Percentiles rank a stretch among this genome's conserved stretches.
phyloP scores from a whole-genome alignment of 495 filamentous ascomycete species.

The Aspergillus affinis region DNA sequence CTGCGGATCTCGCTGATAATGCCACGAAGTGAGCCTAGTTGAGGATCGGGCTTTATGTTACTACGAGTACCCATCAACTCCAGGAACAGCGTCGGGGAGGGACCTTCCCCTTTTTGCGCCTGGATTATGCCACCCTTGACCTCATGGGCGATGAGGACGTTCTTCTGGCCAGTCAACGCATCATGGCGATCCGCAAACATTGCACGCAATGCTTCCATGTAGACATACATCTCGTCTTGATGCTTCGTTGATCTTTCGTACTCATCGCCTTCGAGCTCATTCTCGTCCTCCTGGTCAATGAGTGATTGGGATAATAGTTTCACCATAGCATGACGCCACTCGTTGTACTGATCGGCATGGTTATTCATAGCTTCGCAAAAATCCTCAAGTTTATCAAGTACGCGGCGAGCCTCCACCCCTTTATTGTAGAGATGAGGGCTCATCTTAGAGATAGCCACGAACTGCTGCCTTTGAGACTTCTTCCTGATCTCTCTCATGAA shows the following conservation, averaged over 20 bases:
- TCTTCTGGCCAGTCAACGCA: slow-evolving; percentile 69
- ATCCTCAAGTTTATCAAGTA: slow-evolving; percentile 57
- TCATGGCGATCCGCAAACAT: slow-evolving; percentile 77
- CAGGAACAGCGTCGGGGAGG: slow-evolving; percentile 67
- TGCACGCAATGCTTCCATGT: slow-evolving; percentile 72
- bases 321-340: slow-evolving; percentile 71
- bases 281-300: slow-evolving; percentile 73
- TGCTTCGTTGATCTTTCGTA: slow-evolving; percentile 82
- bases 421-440: slow-evolving; percentile 46
- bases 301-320: slow-evolving; percentile 69
- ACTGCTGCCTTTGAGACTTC: slow-evolving; percentile 48
- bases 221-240: slow-evolving; percentile 83
- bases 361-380: slow-evolving; percentile 59
- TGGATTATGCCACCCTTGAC: slow-evolving; percentile 54
- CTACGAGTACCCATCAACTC: slow-evolving; percentile 58
- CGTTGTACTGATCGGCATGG: slow-evolving; percentile 65
- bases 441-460: slow-evolving; percentile 65
- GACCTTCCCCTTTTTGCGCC: slow-evolving; percentile 63
- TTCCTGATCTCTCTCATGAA: slow-evolving; percentile 44
- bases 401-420: slow-evolving; percentile 60
- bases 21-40: slow-evolving; percentile 64
- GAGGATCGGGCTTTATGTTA: slow-evolving; percentile 54
- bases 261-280: slow-evolving; percentile 80
- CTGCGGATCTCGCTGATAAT: slow-evolving; percentile 67
- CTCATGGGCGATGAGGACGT: slow-evolving; percentile 79